These are phyloP conservation scores for Camelina hispida DNA, from an alignment of 345 rosid species.

Conservation along the genomic window DNA sequence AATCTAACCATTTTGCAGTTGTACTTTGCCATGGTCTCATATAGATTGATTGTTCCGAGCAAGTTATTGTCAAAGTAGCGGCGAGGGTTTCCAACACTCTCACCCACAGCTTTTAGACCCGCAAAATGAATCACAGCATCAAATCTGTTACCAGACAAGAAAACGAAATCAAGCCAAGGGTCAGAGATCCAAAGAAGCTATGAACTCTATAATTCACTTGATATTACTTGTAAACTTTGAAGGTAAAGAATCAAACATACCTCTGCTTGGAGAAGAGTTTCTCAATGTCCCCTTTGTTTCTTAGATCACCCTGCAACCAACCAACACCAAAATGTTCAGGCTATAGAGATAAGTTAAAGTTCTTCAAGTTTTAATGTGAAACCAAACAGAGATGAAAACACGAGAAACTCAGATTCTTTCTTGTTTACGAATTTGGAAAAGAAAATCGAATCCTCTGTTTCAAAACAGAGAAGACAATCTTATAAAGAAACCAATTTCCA, in stretches of 20 bases:
- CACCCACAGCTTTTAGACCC: slow-evolving; percentile 92
- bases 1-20: slow-evolving; percentile 67
- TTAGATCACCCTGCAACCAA: slow-evolving; percentile 80
- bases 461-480: slow-evolving; percentile 7
- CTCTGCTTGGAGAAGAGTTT: slow-evolving; percentile 68
- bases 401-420: background rate
- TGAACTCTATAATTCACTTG: slow-evolving; percentile 1
- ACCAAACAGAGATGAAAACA: background rate
- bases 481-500: slow-evolving; percentile 8
- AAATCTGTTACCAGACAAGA: slow-evolving; percentile 52
- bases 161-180: slow-evolving; percentile 10
- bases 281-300: slow-evolving; percentile 83
- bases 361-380: slow-evolving; percentile 11
- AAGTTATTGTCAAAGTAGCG: slow-evolving; percentile 85
- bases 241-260: slow-evolving; percentile 47
- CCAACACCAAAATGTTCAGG: slow-evolving; percentile 1
- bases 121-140: slow-evolving; percentile 97
- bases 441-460: background rate
- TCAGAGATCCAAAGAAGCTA: slow-evolving; percentile 8
- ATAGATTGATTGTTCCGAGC: slow-evolving; percentile 76
- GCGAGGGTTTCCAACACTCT: slow-evolving; percentile 77
- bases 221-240: background rate
- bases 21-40: slow-evolving; percentile 73
- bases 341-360: background rate
- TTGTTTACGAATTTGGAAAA: background rate